phyloP scores from a whole-genome alignment of 495 filamentous ascomycete species.

The Xylaria sp. region DNA sequence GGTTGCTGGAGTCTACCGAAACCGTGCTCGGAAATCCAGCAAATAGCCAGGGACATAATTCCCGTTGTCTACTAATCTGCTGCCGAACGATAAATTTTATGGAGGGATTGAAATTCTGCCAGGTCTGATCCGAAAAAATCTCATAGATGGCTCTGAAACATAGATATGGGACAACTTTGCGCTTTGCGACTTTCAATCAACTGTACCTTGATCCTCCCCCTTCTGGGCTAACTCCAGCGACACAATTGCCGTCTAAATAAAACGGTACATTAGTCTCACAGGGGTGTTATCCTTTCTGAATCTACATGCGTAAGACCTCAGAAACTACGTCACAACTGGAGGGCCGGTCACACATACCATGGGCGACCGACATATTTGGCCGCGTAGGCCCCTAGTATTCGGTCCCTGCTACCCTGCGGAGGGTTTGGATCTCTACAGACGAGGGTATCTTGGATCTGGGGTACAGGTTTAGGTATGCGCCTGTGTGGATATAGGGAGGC shows the following conservation, averaged over 20 bases:
- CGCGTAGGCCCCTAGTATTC: neutral
- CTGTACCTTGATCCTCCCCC: neutral
- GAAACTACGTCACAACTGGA: neutral
- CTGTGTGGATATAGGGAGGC: conserved; percentile 4
- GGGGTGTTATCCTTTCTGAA: neutral
- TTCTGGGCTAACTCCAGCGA: neutral
- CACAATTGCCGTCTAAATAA: neutral
- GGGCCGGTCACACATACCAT: neutral
- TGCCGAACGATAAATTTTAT: neutral
- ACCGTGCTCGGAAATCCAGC: neutral
- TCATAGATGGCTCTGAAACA: conserved; percentile 31
- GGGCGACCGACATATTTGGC: neutral
- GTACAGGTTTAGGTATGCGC: neutral
- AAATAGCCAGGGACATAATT: neutral
- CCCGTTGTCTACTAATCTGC: neutral
- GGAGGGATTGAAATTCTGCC: neutral
- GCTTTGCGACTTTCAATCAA: too few relatives aligned
- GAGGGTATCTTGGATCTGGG: neutral
- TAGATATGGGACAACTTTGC: conserved; percentile 36
- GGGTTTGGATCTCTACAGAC: neutral
- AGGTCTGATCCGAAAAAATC: neutral
- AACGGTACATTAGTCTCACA: neutral
- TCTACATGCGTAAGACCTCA: neutral
- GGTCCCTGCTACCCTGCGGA: neutral
- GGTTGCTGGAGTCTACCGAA: neutral